Base-by-base conservation (phyloP, 2,329 filamentous ascomycete species). In the Aspergillus uvarum region DNA sequence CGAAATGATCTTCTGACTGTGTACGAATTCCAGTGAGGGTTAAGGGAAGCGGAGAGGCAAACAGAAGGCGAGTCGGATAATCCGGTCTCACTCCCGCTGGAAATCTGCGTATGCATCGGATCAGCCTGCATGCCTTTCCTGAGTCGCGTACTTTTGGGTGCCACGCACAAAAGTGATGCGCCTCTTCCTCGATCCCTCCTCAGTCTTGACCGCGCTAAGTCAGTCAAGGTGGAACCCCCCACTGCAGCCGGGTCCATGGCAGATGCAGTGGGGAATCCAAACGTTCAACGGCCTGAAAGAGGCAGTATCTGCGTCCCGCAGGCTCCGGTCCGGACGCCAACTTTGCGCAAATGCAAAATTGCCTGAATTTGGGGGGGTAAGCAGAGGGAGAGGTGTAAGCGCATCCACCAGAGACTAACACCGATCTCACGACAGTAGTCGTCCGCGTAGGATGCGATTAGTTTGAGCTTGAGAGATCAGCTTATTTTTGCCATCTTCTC, bases 211-310 rank as follows among this genome's bases (percentile, higher is more conserved):
- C 56, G 59, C 51, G 59, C 38, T 44, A 44, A 57, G 38, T 35
- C 5, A 29, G 12, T 35, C 35, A 44, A 59, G 42, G 61, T 63
- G 61, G 61, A 35, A 61, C 58, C 56, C 49, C 26, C 48, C 47
- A 58, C 59, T 54, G 59, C 51, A 55, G 31, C 47, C 56, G 59
- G 61, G 54, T 59, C 61, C 61, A 59, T 59, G 54, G 48, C 59
- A 59, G 59, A 61, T 63, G 31, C 21, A 54, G 59, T 63, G 59
- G 56, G 57, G 56, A 59, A 59, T 31, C 26, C 19, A 44, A 55
- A 52, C 22, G n/a, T 52, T 59, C 57, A 61, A 63, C 61, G 51
- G 56, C 51, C 51, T 54, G 48, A 52, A 52, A 59, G 54, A 51
- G 55, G 48, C 53, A 54, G 49, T 47, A 32, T 63, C 47, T 51